A percentile compares a stretch with the other conserved stretches of the same genome.
Evolutionary conservation across 345 rosid species (phyloP).

Genomic region (Geranium rotundifolium): DNA sequence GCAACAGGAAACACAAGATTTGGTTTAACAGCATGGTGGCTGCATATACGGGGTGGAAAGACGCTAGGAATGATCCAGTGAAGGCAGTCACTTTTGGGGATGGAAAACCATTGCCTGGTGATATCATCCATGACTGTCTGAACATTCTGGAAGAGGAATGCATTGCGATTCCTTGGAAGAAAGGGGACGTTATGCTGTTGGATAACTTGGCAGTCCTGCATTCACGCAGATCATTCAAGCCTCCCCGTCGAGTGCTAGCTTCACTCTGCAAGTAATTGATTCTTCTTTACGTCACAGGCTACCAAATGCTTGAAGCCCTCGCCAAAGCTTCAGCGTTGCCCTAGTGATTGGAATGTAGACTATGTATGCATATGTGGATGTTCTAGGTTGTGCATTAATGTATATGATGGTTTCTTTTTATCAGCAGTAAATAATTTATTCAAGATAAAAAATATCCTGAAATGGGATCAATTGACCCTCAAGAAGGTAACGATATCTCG

Average conservation of each 20-base stretch:
- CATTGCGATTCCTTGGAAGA: constrained; percentile 74
- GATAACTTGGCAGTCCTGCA: constrained; percentile 90
- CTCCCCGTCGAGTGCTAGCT: constrained; percentile 77
- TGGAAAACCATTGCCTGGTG: constrained; percentile 50
- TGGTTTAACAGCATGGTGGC: constrained; percentile 97
- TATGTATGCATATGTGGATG: too few relatives aligned
- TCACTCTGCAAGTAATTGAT: constrained; percentile 59
- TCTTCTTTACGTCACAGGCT: too few relatives aligned
- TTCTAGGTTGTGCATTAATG: too few relatives aligned
- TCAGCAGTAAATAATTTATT: too few relatives aligned
- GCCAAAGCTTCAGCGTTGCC: too few relatives aligned
- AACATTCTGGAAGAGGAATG: constrained; percentile 70
- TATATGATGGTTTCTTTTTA: too few relatives aligned
- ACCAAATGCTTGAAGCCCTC: too few relatives aligned
- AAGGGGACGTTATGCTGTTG: constrained; percentile 62
- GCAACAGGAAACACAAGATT: constrained; percentile 53
- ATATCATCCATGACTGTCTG: constrained; percentile 49
- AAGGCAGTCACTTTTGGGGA: constrained; percentile 71
- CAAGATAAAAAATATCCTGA: too few relatives aligned
- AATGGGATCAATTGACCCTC: too few relatives aligned
- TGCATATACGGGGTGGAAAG: constrained; percentile 83
- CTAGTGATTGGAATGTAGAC: too few relatives aligned
- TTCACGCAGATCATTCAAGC: constrained; percentile 52
- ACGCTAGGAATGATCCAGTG: constrained; percentile 53
- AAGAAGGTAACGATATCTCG: too few relatives aligned